These are phyloP conservation scores for Phytomonas sp. DNA, from an alignment of 208 protist genomes.

Conservation along the genomic window DNA sequence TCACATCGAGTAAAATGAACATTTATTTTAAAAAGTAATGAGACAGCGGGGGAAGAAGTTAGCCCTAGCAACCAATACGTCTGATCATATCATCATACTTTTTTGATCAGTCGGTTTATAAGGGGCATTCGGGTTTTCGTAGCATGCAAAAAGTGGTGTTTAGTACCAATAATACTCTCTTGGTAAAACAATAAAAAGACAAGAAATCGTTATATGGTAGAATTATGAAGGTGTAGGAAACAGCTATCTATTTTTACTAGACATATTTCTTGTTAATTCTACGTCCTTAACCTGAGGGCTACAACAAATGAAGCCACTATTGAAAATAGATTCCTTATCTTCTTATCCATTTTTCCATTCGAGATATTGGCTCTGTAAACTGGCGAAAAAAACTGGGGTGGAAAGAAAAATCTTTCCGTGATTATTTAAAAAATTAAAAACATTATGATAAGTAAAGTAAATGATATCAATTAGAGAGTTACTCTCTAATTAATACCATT, in stretches of 20 bases:
- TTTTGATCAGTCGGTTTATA: constrained; percentile 4
- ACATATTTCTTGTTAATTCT: neutral
- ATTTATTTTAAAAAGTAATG: constrained; percentile 10
- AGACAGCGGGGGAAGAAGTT: constrained; percentile 53
- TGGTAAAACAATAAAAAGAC: neutral
- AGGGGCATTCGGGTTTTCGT: constrained; percentile 9
- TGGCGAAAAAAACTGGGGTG: neutral
- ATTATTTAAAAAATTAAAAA: constrained; percentile 24
- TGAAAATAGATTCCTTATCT: constrained; percentile 18
- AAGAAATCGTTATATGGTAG: neutral
- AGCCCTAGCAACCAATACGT: constrained; percentile 36
- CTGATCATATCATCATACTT: neutral
- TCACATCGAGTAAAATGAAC: neutral
- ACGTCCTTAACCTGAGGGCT: neutral
- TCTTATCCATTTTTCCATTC: constrained; percentile 6
- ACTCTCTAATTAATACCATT: constrained; percentile 1
- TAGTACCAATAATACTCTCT: constrained; percentile 19
- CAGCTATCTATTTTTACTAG: neutral
- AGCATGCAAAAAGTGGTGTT: constrained; percentile 62
- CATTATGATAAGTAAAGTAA: neutral
- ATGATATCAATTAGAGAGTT: neutral
- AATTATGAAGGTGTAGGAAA: neutral
- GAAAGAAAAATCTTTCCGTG: constrained; percentile 2
- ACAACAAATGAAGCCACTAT: neutral
- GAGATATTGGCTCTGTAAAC: constrained; percentile 19